Evolutionary conservation across 257 asterid species (phyloP).

Genomic region (Hygrophila difformis): DNA sequence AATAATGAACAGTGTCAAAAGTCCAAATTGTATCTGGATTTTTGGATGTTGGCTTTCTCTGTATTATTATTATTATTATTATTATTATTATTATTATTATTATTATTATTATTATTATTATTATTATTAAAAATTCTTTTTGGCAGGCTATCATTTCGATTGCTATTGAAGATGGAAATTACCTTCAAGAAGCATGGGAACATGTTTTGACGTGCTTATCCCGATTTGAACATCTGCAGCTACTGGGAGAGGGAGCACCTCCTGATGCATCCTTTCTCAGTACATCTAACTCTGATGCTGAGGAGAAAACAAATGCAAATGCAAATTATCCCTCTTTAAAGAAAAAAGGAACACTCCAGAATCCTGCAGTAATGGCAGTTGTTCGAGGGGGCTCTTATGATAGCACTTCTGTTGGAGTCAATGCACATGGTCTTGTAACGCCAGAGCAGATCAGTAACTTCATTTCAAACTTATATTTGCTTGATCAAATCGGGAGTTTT

Average conservation of each 20-base stretch:
- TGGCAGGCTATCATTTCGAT: conserved; percentile 85
- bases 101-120: conserved; percentile 7
- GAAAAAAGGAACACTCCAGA: conserved; percentile 86
- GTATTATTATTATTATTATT: too few relatives aligned
- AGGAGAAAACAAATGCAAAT: conserved; percentile 41
- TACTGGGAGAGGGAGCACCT: conserved; percentile 97
- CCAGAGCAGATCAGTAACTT: conserved; percentile 86
- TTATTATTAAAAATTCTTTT: conserved; percentile 12
- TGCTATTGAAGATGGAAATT: conserved; percentile 94
- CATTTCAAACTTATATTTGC: conserved; percentile 83
- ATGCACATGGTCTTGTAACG: conserved; percentile 70
- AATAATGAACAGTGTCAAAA: too few relatives aligned
- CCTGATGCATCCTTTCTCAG: conserved; percentile 83
- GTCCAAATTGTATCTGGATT: too few relatives aligned
- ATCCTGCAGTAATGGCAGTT: conserved; percentile 93
- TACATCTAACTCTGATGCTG: conserved; percentile 51
- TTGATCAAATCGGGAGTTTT: conserved; percentile 93
- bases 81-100: neutral
- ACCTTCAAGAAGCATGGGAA: conserved; percentile 97
- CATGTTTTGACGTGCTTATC: conserved; percentile 95
- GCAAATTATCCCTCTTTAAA: conserved; percentile 59
- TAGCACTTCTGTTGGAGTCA: conserved; percentile 64
- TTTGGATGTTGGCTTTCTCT: too few relatives aligned
- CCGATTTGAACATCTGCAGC: conserved; percentile 96
- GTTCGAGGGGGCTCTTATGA: conserved; percentile 99